Conservation (phyloP, 2,329 filamentous ascomycete species). For the Scopulariopsis brevicaulis region DNA sequence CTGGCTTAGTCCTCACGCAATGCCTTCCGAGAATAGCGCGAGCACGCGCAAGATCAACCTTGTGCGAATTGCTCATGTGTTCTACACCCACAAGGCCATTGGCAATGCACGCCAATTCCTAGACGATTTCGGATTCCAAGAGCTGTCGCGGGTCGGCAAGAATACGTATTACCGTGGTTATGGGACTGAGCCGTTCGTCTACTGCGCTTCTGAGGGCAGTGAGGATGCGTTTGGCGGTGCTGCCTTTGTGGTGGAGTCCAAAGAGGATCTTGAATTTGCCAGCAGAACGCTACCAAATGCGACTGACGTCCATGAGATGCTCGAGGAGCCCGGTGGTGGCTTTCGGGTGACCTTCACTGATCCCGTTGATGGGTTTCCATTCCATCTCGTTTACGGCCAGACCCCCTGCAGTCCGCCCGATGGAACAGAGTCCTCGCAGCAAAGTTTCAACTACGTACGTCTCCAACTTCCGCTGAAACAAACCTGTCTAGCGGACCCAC, state of each 20-base stretch:
- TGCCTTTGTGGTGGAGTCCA: background rate
- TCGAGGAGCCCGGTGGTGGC: background rate
- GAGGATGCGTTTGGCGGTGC: background rate
- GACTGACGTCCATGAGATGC: background rate
- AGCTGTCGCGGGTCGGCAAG: conserved; percentile 9
- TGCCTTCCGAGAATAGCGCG: background rate
- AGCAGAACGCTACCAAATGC: background rate
- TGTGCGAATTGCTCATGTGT: conserved; percentile 8
- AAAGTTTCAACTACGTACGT: background rate
- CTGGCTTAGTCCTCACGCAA: background rate
- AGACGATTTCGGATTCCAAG: conserved; percentile 15
- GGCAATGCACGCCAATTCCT: conserved; percentile 13
- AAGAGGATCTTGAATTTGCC: background rate
- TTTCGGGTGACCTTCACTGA: background rate
- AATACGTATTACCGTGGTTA: conserved; percentile 37
- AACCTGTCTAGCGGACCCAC: background rate
- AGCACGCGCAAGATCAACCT: conserved; percentile 10
- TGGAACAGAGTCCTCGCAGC: background rate
- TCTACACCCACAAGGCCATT: conserved; percentile 14
- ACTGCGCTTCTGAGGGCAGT: conserved; percentile 21
- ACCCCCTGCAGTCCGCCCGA: background rate
- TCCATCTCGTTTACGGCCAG: background rate
- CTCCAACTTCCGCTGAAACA: background rate
- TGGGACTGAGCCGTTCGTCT: conserved; percentile 35
- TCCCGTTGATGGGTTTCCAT: conserved; percentile 2